Base-by-base conservation (phyloP, 768 basidiomycete species). In the Goffeauzyma gilvescens region DNA sequence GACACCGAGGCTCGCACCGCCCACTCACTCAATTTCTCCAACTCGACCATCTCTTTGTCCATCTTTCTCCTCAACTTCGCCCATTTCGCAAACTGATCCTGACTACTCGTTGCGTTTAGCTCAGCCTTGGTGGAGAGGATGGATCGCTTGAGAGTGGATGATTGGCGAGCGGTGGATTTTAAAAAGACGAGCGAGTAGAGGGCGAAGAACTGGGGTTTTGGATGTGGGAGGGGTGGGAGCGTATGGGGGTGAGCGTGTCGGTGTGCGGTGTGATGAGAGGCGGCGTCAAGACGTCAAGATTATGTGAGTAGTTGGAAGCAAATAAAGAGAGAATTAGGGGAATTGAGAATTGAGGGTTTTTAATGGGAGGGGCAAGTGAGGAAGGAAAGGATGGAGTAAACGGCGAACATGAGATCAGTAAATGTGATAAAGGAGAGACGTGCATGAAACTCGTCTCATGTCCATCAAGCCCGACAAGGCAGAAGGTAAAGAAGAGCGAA, bases 41-140 rank as follows among this genome's bases (percentile, higher is more conserved):
- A 70, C 42, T 98, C 87, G 30, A 76, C 73, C 14, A 93, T 64
- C 15, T 80, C 83, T 65, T 90, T 95, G 67, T 96, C 90, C 33
- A 95, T 75, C 52, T 73, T 83, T 51, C 93, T 67, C 54, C 81
- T 68, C 58, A 96, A 66, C 67, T 86, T 87, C 35, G 90, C 90
- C 90, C 93, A 96, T 66, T 86, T 95, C 15, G 87, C 84, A 60
- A 98, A 98, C 57, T 96, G 83, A 58, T 95, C 89, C 60, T 96
- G 93, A 14, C 86, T 81, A 54, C 82, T 86, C 25, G 87, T 96
- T 59, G 76, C 76, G 49, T 79, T 63, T 3, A 96, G 75, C 59
- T 95, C 85, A 20, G 79, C 71, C 65, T 89, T 89, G 27, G 75
- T 78, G 22, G 66, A 62, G 32, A 95, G 69, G 23, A 95, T 74